A percentile compares a stretch with the other conserved stretches of the same genome.
These are phyloP conservation scores for Camellia lanceoleosa DNA, from an alignment of 148 eudicot genomes.

Conservation along the genomic window DNA sequence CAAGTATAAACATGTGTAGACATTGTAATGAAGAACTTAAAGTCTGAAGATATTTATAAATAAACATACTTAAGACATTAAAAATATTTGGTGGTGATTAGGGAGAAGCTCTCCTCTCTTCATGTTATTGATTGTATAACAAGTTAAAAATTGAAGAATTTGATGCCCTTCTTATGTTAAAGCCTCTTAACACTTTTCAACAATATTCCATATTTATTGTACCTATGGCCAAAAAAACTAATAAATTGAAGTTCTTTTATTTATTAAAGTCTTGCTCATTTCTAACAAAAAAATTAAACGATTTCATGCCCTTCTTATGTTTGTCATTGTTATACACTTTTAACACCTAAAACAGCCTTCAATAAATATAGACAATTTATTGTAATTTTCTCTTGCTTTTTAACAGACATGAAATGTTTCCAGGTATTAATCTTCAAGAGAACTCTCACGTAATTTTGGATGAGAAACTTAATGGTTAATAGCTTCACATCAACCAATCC, in stretches of 20 bases:
- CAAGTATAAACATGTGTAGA: too few species aligned
- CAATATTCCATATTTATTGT: not conserved
- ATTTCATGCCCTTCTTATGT: not conserved
- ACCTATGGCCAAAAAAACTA: not conserved
- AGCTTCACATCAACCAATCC: slow-evolving; percentile 1
- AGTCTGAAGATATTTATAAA: too few species aligned
- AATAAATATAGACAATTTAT: not conserved
- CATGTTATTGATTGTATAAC: too few species aligned
- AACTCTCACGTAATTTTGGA: not conserved
- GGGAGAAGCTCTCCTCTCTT: too few species aligned
- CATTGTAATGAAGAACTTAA: too few species aligned
- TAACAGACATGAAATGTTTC: not conserved
- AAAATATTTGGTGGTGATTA: too few species aligned
- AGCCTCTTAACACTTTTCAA: not conserved
- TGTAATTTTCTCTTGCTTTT: not conserved
- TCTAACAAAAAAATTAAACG: not conserved
- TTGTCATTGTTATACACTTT: not conserved
- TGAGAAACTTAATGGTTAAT: not conserved
- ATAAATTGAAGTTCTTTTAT: not conserved
- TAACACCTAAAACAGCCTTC: not conserved
- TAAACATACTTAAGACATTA: too few species aligned
- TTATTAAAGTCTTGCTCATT: not conserved
- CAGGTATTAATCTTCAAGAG: not conserved
- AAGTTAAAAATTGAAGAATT: not conserved
- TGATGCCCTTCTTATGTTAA: not conserved